phyloP scores from a whole-genome alignment of 768 basidiomycete genomes.

The Mycena vitilis region DNA sequence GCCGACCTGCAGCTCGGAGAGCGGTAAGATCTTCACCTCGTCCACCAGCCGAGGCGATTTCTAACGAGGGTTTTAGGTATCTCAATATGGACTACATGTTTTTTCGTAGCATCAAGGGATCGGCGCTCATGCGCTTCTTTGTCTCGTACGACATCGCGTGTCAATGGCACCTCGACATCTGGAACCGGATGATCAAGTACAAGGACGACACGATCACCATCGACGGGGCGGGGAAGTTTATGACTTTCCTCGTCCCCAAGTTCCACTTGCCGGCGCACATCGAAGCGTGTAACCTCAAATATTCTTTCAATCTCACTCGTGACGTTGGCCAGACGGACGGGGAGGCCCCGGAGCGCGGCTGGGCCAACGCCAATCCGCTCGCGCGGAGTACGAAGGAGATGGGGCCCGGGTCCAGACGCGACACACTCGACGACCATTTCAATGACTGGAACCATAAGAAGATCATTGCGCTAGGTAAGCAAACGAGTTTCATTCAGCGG shows the following conservation, averaged over 20 bases:
- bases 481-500: not conserved
- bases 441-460: not conserved
- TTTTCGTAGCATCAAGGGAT: no score
- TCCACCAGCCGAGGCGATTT: no score
- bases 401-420: not conserved
- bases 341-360: no score
- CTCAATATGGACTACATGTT: no score
- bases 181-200: constrained; percentile 22
- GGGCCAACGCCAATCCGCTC: not conserved
- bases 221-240: not conserved
- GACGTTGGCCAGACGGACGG: no score
- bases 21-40: no score
- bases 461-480: not conserved
- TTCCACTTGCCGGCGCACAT: no score
- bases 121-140: not conserved
- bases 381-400: not conserved
- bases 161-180: not conserved
- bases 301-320: no score
- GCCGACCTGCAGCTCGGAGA: not conserved
- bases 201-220: constrained; percentile 12
- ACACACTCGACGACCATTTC: not conserved
- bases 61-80: no score
- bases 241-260: no score
- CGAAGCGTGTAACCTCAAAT: no score
- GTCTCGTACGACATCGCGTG: no score